These are phyloP conservation scores for Gossypium aridum DNA, from an alignment of 441 rosid species.

Conservation along the genomic window DNA sequence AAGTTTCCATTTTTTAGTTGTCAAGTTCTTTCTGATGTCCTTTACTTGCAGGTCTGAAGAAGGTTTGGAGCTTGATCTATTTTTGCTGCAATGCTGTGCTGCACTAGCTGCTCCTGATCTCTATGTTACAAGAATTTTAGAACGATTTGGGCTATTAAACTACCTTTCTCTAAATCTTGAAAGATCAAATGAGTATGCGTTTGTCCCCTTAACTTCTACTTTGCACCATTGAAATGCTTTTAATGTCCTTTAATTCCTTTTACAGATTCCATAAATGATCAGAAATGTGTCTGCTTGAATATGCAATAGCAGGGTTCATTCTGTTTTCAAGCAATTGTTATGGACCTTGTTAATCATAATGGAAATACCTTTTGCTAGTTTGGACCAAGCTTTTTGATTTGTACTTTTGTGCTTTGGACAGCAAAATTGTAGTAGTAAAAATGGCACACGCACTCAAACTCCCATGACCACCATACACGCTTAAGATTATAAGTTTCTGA, in stretches of 20 bases:
- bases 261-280: not conserved
- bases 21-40: slow-evolving; percentile 17
- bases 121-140: slow-evolving; percentile 62
- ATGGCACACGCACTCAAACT: not conserved
- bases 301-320: too few relatives aligned
- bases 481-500: not conserved
- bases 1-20: not conserved
- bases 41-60: slow-evolving; percentile 76
- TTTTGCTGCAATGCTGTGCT: slow-evolving; percentile 97
- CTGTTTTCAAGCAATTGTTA: not conserved
- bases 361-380: not conserved
- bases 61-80: slow-evolving; percentile 95
- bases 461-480: not conserved
- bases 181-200: slow-evolving; percentile 60
- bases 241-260: not conserved
- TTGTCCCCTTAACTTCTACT: slow-evolving; percentile 6
- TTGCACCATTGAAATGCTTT: slow-evolving; percentile 1
- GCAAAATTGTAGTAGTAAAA: not conserved
- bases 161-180: slow-evolving; percentile 55
- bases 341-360: not conserved
- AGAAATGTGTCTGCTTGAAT: not conserved
- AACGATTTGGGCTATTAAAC: slow-evolving; percentile 73
- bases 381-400: not conserved
- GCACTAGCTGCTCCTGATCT: slow-evolving; percentile 93
- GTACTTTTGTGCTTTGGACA: not conserved